A percentile compares a stretch with the other conserved stretches of the same genome.
Evolutionary conservation across 441 rosid genomes (phyloP).

Genomic region (Francoa sonchifolia): DNA sequence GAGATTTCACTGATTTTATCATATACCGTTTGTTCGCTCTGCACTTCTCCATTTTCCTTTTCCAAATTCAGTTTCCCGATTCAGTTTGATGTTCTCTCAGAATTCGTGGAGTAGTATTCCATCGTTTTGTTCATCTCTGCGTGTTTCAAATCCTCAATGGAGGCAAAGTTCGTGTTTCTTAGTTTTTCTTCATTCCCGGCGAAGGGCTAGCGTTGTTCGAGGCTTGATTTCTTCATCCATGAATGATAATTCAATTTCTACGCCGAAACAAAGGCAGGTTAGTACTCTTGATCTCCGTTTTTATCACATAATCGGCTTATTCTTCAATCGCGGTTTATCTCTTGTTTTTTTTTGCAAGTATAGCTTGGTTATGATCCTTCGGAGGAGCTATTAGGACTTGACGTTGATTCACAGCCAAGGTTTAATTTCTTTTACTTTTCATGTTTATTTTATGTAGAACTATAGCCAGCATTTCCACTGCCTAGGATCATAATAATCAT

Average conservation of each 20-base stretch:
- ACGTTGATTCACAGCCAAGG: constrained; percentile 51
- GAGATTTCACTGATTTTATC: too few relatives aligned
- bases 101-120: constrained; percentile 18
- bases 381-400: constrained; percentile 55
- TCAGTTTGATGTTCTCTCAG: neutral
- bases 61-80: too few relatives aligned
- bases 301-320: neutral
- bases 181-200: constrained; percentile 14
- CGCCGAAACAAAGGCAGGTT: constrained; percentile 36
- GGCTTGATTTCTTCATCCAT: constrained; percentile 30
- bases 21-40: too few relatives aligned
- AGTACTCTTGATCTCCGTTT: neutral
- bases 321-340: neutral
- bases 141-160: constrained; percentile 28
- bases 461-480: neutral
- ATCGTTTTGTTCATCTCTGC: constrained; percentile 23
- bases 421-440: constrained; percentile 8
- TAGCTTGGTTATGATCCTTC: constrained; percentile 76
- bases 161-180: constrained; percentile 11
- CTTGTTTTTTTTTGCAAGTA: constrained; percentile 1
- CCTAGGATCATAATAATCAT: neutral
- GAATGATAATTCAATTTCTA: constrained; percentile 24
- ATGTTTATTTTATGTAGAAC: neutral
- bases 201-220: constrained; percentile 20
- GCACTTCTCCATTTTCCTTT: too few relatives aligned